Evolutionary conservation across 305 asterid genomes (phyloP).

Genomic region (Plantago lanceolata): DNA sequence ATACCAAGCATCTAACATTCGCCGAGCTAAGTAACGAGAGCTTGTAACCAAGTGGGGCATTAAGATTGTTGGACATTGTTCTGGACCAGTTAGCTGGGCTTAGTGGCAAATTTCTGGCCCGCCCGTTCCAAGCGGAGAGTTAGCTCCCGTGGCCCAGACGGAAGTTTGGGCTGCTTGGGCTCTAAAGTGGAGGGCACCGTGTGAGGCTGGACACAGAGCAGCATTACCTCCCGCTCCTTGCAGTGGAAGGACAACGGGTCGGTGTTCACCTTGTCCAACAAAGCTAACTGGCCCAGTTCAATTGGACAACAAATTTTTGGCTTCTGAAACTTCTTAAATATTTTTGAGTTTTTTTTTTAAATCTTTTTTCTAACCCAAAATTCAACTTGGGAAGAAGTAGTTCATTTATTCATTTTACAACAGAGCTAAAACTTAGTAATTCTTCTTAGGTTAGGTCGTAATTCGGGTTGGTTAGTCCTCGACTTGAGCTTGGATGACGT

Average conservation of each 20-base stretch:
- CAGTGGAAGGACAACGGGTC: slow-evolving; percentile 6
- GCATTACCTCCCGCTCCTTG: slow-evolving; percentile 2
- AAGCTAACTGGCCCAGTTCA: neutral
- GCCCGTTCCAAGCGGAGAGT: slow-evolving; percentile 5
- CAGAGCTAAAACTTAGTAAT: no score
- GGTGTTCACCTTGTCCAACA: neutral
- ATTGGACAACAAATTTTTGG: neutral
- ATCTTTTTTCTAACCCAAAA: no score
- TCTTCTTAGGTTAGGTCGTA: no score
- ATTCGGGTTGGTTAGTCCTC: no score
- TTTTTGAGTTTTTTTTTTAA: no score
- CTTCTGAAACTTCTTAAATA: neutral
- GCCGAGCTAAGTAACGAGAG: slow-evolving; percentile 2
- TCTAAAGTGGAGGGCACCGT: slow-evolving; percentile 2
- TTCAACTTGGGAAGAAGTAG: no score
- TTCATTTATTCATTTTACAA: no score
- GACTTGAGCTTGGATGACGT: no score
- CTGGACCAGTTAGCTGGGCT: slow-evolving; percentile 6
- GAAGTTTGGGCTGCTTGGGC: neutral
- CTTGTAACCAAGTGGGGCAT: slow-evolving; percentile 10
- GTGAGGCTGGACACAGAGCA: slow-evolving; percentile 3
- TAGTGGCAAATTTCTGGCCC: neutral
- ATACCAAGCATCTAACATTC: neutral
- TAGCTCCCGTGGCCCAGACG: neutral
- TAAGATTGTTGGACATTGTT: slow-evolving; percentile 1